A percentile compares a stretch with the other conserved stretches of the same genome.
Evolutionary conservation across 208 protist genomes (phyloP).

Genomic region (Trypanosomatidae sp.): DNA sequence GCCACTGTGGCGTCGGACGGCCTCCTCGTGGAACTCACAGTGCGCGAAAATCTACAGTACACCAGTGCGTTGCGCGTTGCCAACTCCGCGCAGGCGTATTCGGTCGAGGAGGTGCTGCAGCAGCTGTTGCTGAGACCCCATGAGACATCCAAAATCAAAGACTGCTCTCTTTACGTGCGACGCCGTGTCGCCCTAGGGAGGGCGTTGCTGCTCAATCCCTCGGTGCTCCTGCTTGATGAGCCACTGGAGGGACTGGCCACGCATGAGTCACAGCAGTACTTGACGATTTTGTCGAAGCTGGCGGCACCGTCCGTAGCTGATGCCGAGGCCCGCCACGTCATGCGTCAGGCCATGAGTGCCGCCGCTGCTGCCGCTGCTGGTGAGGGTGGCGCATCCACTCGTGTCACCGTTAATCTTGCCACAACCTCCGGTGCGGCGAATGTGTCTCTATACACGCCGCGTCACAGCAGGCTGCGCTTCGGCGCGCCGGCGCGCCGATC

Average conservation of each 20-base stretch:
- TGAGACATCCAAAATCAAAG: conserved; percentile 21
- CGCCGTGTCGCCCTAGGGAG: conserved; percentile 52
- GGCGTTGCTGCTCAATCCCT: conserved; percentile 63
- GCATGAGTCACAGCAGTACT: conserved; percentile 62
- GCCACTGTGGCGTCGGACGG: conserved; percentile 4
- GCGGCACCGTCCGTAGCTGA: conserved; percentile 33
- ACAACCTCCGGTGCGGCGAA: background rate
- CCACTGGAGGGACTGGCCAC: conserved; percentile 52
- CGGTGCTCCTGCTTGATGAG: conserved; percentile 50
- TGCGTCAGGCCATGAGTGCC: conserved; percentile 20
- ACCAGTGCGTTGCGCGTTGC: conserved; percentile 49
- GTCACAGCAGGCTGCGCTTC: conserved; percentile 13
- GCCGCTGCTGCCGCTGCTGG: conserved; percentile 3
- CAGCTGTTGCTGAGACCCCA: conserved; percentile 39
- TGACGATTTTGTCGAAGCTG: conserved; percentile 44
- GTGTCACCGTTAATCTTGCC: background rate
- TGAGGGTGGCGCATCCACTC: background rate
- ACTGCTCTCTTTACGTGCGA: conserved; percentile 50
- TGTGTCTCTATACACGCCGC: conserved; percentile 22
- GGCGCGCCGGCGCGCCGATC: background rate
- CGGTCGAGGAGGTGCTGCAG: conserved; percentile 42
- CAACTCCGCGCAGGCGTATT: conserved; percentile 30
- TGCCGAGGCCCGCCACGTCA: conserved; percentile 21
- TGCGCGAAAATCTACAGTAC: conserved; percentile 59
- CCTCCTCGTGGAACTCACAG: conserved; percentile 42